Conservation (phyloP, 179 eudicot species). For the Pouteria campechiana region DNA sequence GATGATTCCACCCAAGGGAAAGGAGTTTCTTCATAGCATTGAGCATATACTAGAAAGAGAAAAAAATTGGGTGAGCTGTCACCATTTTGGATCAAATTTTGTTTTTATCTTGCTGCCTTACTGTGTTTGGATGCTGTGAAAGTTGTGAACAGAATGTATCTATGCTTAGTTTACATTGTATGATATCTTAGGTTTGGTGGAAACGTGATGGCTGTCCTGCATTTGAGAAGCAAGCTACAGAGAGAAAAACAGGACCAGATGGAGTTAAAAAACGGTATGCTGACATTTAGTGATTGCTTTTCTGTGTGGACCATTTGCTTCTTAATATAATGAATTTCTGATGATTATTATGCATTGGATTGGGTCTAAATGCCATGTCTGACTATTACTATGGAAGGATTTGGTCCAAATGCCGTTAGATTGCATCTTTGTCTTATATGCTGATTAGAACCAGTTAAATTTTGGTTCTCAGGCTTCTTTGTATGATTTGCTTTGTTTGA, state of each 20-base stretch:
- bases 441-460: too few relatives aligned
- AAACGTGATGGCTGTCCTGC: constrained; percentile 97
- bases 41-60: constrained; percentile 96
- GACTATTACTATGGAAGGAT: too few relatives aligned
- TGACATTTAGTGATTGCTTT: not conserved
- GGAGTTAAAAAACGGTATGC: constrained; percentile 73
- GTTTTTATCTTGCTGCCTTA: not conserved
- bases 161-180: not conserved
- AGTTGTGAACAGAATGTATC: not conserved
- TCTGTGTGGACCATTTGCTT: too few relatives aligned
- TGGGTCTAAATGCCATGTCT: too few relatives aligned
- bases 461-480: too few relatives aligned
- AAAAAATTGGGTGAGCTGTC: constrained; percentile 91
- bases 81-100: too few relatives aligned
- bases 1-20: constrained; percentile 88
- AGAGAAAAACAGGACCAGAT: constrained; percentile 62
- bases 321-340: too few relatives aligned
- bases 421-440: too few relatives aligned
- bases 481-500: too few relatives aligned
- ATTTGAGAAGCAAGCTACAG: constrained; percentile 70
- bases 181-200: constrained; percentile 81
- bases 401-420: too few relatives aligned
- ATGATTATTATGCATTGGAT: too few relatives aligned
- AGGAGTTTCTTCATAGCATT: constrained; percentile 67
- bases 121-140: not conserved